These are phyloP conservation scores for Avena eriantha DNA, from an alignment of 176 grass and related monocot species.

Conservation along the genomic window DNA sequence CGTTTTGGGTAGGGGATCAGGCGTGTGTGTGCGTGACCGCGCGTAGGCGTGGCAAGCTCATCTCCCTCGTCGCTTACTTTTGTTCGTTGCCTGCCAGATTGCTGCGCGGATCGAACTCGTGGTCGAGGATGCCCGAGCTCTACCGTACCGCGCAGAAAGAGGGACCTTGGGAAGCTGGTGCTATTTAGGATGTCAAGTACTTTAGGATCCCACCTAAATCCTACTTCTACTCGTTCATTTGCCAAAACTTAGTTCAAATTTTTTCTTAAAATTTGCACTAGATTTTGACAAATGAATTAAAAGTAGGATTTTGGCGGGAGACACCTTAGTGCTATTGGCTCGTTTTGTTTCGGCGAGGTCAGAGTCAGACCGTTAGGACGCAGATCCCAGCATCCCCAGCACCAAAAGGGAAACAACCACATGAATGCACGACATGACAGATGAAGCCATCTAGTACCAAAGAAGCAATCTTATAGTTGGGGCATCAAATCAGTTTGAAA, in stretches of 20 bases:
- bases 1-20: neutral
- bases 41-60: neutral
- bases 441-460: neutral
- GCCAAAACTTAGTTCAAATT: too few species aligned
- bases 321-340: neutral
- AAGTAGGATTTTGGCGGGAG: too few species aligned
- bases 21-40: too few species aligned
- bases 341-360: neutral
- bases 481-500: constrained; percentile 8
- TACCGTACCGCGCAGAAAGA: neutral
- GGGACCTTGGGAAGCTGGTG: neutral
- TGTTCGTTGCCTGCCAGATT: neutral
- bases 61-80: neutral
- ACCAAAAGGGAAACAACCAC: neutral
- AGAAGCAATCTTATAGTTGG: constrained; percentile 1
- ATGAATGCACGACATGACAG: neutral
- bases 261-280: too few species aligned
- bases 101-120: constrained; percentile 11
- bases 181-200: too few species aligned
- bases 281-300: too few species aligned
- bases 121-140: neutral
- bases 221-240: too few species aligned
- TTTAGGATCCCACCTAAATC: too few species aligned
- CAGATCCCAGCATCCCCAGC: neutral
- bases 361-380: neutral